These are phyloP conservation scores for Actinidia polygama DNA, from an alignment of 179 eudicot genomes.

Conservation along the genomic window DNA sequence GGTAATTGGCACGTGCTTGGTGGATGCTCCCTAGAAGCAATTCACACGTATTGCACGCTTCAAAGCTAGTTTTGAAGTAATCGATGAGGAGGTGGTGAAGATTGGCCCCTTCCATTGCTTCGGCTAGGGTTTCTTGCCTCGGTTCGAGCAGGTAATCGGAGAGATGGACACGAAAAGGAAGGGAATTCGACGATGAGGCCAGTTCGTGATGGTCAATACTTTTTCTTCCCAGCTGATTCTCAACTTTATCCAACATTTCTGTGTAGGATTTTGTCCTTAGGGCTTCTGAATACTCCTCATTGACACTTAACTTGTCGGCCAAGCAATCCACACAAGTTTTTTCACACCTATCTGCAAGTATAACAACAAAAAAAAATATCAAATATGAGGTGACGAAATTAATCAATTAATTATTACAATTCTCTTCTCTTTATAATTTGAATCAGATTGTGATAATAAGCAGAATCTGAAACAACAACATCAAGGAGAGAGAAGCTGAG, in stretches of 20 bases:
- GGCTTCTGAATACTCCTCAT: conserved; percentile 68
- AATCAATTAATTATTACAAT: too few relatives aligned
- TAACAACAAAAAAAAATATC: neutral
- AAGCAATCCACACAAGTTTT: conserved; percentile 22
- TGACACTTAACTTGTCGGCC: conserved; percentile 44
- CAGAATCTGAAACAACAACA: neutral
- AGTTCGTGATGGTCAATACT: conserved; percentile 20
- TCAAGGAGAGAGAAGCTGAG: neutral
- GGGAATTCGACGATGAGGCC: conserved; percentile 24
- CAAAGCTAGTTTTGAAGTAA: conserved; percentile 62
- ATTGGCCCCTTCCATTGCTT: conserved; percentile 37
- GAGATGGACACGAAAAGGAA: conserved; percentile 37
- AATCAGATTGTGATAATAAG: too few relatives aligned
- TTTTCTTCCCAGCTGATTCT: conserved; percentile 35
- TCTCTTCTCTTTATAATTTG: too few relatives aligned
- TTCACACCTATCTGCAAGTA: conserved; percentile 27
- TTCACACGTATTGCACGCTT: conserved; percentile 64
- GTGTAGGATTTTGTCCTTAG: conserved; percentile 69
- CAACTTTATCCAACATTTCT: conserved; percentile 60
- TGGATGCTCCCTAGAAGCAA: conserved; percentile 54
- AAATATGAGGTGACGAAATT: neutral
- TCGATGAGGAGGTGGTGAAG: conserved; percentile 47
- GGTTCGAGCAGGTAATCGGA: conserved; percentile 61
- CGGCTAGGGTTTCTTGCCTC: conserved; percentile 47
- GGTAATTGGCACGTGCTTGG: conserved; percentile 54